phyloP scores from a whole-genome alignment of 2,329 filamentous ascomycete genomes.

The Penicillium polonicum region DNA sequence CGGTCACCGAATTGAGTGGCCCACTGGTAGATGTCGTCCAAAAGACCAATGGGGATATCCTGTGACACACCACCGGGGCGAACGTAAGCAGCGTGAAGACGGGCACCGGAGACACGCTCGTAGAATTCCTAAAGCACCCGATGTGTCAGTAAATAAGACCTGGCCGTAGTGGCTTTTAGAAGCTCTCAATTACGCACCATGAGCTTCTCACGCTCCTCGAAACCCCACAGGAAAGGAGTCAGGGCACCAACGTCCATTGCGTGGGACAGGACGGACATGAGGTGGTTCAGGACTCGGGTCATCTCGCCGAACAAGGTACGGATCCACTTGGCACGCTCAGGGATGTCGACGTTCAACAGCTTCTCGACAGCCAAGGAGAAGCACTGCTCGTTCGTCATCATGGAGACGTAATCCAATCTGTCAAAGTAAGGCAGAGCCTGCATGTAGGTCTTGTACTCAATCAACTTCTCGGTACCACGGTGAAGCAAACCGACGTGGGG shows the following conservation, averaged over 20 bases:
- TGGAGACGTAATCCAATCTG: conserved; percentile 96
- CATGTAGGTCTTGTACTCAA: conserved; percentile 99
- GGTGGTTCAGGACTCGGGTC: conserved; percentile 89
- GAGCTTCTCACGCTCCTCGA: conserved; percentile 98
- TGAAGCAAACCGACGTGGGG: conserved; percentile 96
- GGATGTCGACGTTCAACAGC: conserved; percentile 93
- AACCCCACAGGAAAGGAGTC: conserved; percentile 98
- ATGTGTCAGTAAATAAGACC: conserved; percentile 16
- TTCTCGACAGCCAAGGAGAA: conserved; percentile 96
- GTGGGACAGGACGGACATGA: conserved; percentile 96
- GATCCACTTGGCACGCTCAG: conserved; percentile 94
- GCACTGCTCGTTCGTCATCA: conserved; percentile 99
- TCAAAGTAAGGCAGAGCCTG: conserved; percentile 99
- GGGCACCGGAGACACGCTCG: conserved; percentile 96
- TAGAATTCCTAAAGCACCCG: conserved; percentile 80
- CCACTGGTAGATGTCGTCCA: conserved; percentile 99
- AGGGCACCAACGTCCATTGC: conserved; percentile 98
- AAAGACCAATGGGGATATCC: conserved; percentile 86
- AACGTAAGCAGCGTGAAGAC: conserved; percentile 95
- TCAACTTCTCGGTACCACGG: conserved; percentile 97
- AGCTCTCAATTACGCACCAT: conserved; percentile 66
- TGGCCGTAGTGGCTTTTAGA: not conserved
- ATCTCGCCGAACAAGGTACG: conserved; percentile 94
- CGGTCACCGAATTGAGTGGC: conserved; percentile 98
- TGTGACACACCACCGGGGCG: conserved; percentile 95